Evolutionary conservation across 257 asterid genomes (phyloP), one percentile per base, ranked within the genome.

Genomic region (Avicennia marina): DNA sequence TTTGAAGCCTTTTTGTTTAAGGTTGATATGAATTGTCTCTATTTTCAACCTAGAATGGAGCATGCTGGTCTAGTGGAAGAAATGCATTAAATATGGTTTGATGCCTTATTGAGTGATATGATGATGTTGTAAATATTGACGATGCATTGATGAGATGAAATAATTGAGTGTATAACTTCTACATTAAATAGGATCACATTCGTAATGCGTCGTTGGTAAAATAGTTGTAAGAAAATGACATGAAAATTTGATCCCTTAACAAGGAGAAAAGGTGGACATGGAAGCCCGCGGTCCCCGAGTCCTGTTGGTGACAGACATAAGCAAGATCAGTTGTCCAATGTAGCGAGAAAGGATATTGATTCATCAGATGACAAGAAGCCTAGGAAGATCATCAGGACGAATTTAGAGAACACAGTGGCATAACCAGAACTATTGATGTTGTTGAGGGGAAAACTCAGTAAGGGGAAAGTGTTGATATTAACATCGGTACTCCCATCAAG

Each of bases 231-330:
- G n/a, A n/a, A n/a, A n/a, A n/a, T n/a, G n/a, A n/a, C n/a, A n/a
- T n/a, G n/a, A n/a, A n/a, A n/a, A n/a, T n/a, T 88, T 62, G 96
- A 82, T 66, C 88, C 95, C 1, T 43, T 82, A 69, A 86, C 81
- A 4, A 71, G 76, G 76, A 85, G 55, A 33, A 88, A 70, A 45
- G 52, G 19, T 9, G 53, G 36, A 13, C 71, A 58, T 38, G 77
- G 78, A 49, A 68, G 61, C 49, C 80, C 89, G 18, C 75, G 77
- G 47, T 81, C 85, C 27, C 84, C 72, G 1, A 75, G 75, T 68
- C 84, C 81, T 50, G 71, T 77, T 20, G 71, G 72, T 11, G 75
- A 67, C 54, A 66, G 70, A 50, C 58, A 51, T 5, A 79, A 68
- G 62, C 17, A 16, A 10, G 65, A 18, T 11, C 59, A 51, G 10